A percentile compares a stretch with the other conserved stretches of the same genome.
Evolutionary conservation across 2,329 filamentous ascomycete genomes (phyloP).

Genomic region (Pseudogymnoascus sp.): DNA sequence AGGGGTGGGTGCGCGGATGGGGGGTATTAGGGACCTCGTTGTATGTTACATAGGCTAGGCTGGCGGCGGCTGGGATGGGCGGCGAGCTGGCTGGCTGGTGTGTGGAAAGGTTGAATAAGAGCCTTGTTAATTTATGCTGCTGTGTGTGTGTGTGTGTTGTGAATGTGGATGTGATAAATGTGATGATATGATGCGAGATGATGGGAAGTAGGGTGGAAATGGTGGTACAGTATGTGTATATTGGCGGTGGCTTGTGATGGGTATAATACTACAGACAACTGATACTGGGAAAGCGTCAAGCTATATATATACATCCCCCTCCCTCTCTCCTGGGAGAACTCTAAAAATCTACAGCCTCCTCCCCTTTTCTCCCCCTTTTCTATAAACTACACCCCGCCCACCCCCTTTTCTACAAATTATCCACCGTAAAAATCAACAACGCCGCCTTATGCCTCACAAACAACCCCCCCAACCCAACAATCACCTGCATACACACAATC

Average conservation of each 20-base stretch:
- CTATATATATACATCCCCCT: background rate
- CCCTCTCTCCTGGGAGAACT: background rate
- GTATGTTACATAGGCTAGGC: constrained; percentile 2
- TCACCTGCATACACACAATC: constrained; percentile 70
- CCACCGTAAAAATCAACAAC: constrained; percentile 79
- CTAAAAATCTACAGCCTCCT: background rate
- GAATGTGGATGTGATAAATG: background rate
- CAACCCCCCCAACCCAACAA: constrained; percentile 72
- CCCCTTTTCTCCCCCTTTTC: background rate
- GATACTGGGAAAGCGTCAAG: background rate
- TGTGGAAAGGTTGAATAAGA: background rate
- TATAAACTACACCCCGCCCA: background rate
- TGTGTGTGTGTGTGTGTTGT: background rate
- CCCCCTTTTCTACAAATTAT: constrained; percentile 55
- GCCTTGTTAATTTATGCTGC: constrained; percentile 1
- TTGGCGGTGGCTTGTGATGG: background rate
- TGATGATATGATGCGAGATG: background rate
- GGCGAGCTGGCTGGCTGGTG: background rate
- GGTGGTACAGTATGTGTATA: background rate
- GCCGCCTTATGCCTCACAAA: constrained; percentile 83
- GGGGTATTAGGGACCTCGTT: constrained; percentile 1
- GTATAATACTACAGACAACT: background rate
- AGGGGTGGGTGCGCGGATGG: background rate
- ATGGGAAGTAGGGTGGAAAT: background rate
- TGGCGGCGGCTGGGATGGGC: background rate